Evolutionary conservation across 192 early-diverging fungal genomes (phyloP).

Genomic region (Linnemannia exigua): DNA sequence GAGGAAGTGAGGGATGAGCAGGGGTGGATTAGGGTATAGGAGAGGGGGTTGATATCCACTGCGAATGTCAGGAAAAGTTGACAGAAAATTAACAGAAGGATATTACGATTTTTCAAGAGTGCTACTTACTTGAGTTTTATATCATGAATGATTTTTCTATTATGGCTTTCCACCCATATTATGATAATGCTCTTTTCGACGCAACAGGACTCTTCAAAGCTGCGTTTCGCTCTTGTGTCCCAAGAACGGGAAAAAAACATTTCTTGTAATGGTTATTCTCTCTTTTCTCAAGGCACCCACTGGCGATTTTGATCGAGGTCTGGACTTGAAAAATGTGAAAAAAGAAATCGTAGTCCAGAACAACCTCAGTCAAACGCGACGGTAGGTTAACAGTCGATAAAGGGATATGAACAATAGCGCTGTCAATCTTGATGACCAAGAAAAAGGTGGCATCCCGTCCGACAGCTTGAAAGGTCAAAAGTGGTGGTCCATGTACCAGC

Average conservation of each 20-base stretch:
- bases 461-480: slow-evolving; percentile 27
- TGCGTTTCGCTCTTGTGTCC: slow-evolving; percentile 10
- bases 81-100: too few relatives aligned
- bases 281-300: slow-evolving; percentile 15
- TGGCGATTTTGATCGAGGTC: slow-evolving; percentile 15
- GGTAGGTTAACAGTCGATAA: slow-evolving; percentile 26
- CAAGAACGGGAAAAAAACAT: slow-evolving; percentile 1
- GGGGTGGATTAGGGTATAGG: too few relatives aligned
- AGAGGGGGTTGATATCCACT: too few relatives aligned
- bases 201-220: slow-evolving; percentile 13
- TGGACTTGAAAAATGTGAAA: slow-evolving; percentile 26
- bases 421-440: too few relatives aligned
- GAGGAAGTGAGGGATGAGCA: too few relatives aligned
- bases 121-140: neutral
- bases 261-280: neutral
- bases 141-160: too few relatives aligned
- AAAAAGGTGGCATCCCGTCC: too few relatives aligned
- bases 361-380: slow-evolving; percentile 20
- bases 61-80: too few relatives aligned
- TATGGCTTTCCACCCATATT: too few relatives aligned
- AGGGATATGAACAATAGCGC: too few relatives aligned
- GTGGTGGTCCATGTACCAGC: slow-evolving; percentile 17
- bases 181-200: neutral
- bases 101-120: neutral
- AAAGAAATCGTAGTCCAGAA: slow-evolving; percentile 27